Conservation (phyloP, 768 basidiomycete genomes). For the Suillus bovinus region DNA sequence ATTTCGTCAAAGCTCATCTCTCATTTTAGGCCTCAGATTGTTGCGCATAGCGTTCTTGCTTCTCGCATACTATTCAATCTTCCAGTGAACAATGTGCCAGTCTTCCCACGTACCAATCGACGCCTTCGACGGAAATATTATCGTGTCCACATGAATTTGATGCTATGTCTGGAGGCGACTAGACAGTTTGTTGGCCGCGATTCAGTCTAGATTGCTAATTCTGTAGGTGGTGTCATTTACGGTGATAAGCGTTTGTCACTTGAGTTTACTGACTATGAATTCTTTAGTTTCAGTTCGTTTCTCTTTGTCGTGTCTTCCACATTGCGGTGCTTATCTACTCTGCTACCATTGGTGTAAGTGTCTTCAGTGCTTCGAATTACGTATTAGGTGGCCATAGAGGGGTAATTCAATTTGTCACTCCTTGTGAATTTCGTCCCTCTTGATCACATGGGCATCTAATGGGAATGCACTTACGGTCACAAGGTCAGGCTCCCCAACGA, state of each 20-base stretch:
- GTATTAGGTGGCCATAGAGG: neutral
- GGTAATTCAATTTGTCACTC: neutral
- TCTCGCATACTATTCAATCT: constrained; percentile 10
- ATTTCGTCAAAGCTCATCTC: neutral
- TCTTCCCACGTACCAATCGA: neutral
- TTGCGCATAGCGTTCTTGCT: constrained; percentile 8
- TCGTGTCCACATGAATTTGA: neutral
- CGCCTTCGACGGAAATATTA: neutral
- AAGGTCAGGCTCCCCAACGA: neutral
- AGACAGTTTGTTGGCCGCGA: neutral
- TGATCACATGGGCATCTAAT: neutral
- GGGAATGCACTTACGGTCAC: neutral
- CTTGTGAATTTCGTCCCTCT: neutral
- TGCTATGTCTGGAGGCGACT: neutral
- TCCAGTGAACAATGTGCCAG: neutral
- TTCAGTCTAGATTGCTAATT: neutral
- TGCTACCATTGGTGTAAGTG: neutral
- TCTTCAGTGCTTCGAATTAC: neutral
- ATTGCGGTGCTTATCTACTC: neutral
- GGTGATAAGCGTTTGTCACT: neutral
- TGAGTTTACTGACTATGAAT: neutral
- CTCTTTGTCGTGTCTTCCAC: neutral
- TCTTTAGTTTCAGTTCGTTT: neutral
- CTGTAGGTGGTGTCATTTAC: no score
- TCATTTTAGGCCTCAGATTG: constrained; percentile 5